Evolutionary conservation across 2,329 filamentous ascomycete species (phyloP), one percentile per base, ranked within the genome.

Genomic region (Stagonosporopsis vannaccii): DNA sequence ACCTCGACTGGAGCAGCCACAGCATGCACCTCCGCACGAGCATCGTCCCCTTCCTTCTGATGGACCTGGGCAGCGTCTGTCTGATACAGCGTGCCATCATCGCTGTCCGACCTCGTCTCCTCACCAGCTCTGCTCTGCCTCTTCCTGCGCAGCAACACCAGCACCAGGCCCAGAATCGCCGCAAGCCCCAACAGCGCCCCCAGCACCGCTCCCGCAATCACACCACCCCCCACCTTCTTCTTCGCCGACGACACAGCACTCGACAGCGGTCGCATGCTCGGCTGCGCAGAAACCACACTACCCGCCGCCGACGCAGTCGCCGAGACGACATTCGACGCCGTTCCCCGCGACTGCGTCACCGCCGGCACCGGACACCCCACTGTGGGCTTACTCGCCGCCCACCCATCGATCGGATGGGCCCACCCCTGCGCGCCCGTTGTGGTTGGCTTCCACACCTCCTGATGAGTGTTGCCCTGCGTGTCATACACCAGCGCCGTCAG

Each of bases 401-500:
- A 60, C 28, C 57, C 57, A 23, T 60, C 57, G 32, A 60, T 60
- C 2, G 50, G 49, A 35, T 60, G 52, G 22, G 52, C 57, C 22
- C 37, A 60, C 17, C 37, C 57, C 12, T 56, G 44, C 9, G 52
- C 52, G 1, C 57, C 57, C 7, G 44, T 56, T 5, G 52, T 56
- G 20, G 39, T 53, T 2, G 52, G 39, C 3, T 33, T 25, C 52
- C 49, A 56, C 13, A 37, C 8, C 19, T 56, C 35, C 41, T 36
- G 26, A 7, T 20, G 41, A 15, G 39, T 23, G 6, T 33, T 39
- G 1, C 52, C 52, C 7, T 19, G 33, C 1, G 44, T 28, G 19
- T 56, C 40, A 35, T 60, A 60, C 22, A 53, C 22, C 9, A 56
- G 9, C 0, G 52, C 57, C n/a, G 48, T 56, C 25, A 53, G 7